Percentiles rank a stretch among this genome's conserved stretches.
phyloP scores from a whole-genome alignment of 1,139 yeast species.

The Magnusiomyces tetraspermus region DNA sequence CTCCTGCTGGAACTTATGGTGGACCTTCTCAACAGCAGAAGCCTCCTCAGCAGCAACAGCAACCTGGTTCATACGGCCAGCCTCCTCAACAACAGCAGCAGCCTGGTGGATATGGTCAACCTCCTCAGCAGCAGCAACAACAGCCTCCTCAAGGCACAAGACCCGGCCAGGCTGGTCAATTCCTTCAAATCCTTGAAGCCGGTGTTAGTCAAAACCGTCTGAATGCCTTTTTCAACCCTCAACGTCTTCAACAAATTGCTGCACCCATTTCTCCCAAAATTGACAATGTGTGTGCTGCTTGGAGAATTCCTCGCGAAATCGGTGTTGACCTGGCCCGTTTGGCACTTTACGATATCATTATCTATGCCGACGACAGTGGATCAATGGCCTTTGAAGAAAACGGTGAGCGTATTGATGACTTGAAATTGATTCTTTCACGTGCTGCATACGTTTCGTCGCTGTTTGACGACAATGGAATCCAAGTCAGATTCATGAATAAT shows the following conservation, averaged over 20 bases:
- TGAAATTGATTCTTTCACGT: constrained; percentile 26
- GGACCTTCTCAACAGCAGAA: background rate
- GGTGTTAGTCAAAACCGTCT: constrained; percentile 27
- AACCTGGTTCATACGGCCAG: background rate
- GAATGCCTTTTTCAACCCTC: constrained; percentile 26
- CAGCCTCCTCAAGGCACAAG: background rate
- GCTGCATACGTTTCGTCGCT: constrained; percentile 27
- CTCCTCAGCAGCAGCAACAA: background rate
- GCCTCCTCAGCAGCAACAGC: background rate
- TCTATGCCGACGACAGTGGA: constrained; percentile 30
- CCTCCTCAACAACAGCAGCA: constrained; percentile 1
- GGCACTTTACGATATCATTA: constrained; percentile 28
- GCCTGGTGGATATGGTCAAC: background rate
- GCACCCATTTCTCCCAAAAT: constrained; percentile 21
- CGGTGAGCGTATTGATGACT: constrained; percentile 31
- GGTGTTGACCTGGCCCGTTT: constrained; percentile 27
- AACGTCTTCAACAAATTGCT: constrained; percentile 25
- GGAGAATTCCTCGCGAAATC: constrained; percentile 27
- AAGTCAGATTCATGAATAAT: constrained; percentile 28
- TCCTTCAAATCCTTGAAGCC: constrained; percentile 19
- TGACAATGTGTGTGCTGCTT: constrained; percentile 20
- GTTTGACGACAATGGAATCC: constrained; percentile 29
- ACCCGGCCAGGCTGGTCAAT: constrained; percentile 15
- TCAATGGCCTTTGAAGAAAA: constrained; percentile 31
- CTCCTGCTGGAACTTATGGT: background rate